Base-by-base conservation (phyloP, 257 asterid species). In the Verbascum thapsus region DNA sequence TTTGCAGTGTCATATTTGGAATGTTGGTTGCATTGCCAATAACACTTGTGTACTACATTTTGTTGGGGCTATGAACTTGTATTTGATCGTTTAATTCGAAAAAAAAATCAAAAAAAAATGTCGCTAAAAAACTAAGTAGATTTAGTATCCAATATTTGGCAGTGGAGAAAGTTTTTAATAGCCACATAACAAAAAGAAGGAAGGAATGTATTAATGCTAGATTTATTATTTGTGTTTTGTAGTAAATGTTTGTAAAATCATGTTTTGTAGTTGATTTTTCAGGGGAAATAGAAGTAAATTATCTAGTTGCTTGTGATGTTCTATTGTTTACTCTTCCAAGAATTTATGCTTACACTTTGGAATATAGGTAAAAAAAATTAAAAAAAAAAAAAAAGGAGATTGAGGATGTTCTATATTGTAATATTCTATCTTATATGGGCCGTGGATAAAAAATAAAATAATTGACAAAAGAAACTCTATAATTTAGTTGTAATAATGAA, bases 1-100 rank as follows among this genome's bases (percentile, higher is more conserved):
- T 30, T 17, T 22, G 26, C 73, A 81, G 87, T 61, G 88, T 78
- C 10, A 82, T 82, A 63, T 82, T 82, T 23, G 88, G 88, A 12
- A 82, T 82, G 88, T 58, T 82, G 41, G 62, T 82, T 3, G 88
- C 88, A 2, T 71, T 82, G 61, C 88, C 88, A 11, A 82, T 82
- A 56, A 82, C 88, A 10, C 79, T 82, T 0, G 61, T 82, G 30
- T 82, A 82, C 85, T 82, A 82, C 74, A 73, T 82, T 18, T 59
- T 82, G 72, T 54, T 82, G 83, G 88, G 85, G 50, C 53, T 82
- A 49, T 78, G 69, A 77, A 53, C 52, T 32, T 7, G 59, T 39
- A 37, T 13, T 35, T 30, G 53, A 23, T 1, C 50, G 39, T 54
- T n/a, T n/a, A n/a, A n/a, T n/a, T n/a, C n/a, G n/a, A n/a, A n/a